Conservation (phyloP, 257 asterid genomes). For the Phtheirospermum japonicum region DNA sequence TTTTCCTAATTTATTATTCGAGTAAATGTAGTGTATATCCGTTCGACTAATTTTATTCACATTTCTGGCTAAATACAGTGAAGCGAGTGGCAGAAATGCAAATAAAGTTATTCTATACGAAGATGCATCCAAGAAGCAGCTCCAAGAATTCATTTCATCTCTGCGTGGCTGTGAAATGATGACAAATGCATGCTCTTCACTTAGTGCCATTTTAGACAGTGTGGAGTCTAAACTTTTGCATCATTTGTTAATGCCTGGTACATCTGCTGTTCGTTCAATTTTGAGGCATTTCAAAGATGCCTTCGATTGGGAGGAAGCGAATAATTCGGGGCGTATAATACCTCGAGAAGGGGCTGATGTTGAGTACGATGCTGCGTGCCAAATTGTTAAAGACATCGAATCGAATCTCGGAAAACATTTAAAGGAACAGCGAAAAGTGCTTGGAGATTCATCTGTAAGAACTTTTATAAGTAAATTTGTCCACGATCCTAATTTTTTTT, state of each 20-base stretch:
- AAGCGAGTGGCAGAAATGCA: conserved; percentile 88
- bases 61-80: conserved; percentile 50
- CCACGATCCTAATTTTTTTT: background rate
- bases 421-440: conserved; percentile 71
- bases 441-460: conserved; percentile 86
- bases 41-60: conserved; percentile 17
- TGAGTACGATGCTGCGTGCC: conserved; percentile 87
- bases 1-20: conserved; percentile 6
- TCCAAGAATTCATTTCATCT: conserved; percentile 86
- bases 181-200: conserved; percentile 66
- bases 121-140: conserved; percentile 87
- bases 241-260: conserved; percentile 68
- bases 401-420: conserved; percentile 63
- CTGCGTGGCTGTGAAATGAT: conserved; percentile 85
- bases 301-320: conserved; percentile 96
- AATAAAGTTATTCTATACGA: conserved; percentile 82
- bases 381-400: conserved; percentile 59
- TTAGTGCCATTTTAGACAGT: conserved; percentile 55
- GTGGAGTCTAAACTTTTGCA: conserved; percentile 57
- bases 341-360: conserved; percentile 90
- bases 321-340: conserved; percentile 81
- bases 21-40: conserved; percentile 5
- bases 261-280: conserved; percentile 59
- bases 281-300: conserved; percentile 80
- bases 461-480: conserved; percentile 19